Percentiles rank a stretch among this genome's conserved stretches.
Evolutionary conservation across 1,284 basidiomycete genomes (phyloP).

Genomic region (Hymenochaete sp.): DNA sequence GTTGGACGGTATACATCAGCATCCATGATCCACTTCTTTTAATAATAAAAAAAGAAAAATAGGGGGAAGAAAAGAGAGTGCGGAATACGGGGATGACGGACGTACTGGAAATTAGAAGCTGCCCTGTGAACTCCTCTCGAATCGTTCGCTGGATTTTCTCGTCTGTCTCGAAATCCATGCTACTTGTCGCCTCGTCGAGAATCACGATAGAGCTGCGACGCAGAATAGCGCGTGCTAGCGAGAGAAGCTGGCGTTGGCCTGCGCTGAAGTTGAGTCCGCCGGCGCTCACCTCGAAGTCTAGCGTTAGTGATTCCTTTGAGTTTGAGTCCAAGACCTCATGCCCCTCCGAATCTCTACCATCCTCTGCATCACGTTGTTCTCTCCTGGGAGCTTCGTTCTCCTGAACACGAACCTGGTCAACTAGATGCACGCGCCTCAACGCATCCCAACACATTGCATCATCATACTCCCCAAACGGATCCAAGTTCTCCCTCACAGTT

Average conservation of each 20-base stretch:
- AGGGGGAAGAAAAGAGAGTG: not conserved
- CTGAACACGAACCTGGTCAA: conserved; percentile 28
- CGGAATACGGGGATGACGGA: conserved; percentile 14
- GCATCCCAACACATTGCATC: conserved; percentile 72
- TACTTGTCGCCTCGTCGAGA: conserved; percentile 76
- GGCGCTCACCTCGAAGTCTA: conserved; percentile 68
- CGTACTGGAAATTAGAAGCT: conserved; percentile 49
- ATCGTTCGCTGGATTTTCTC: conserved; percentile 76
- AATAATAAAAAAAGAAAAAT: not conserved
- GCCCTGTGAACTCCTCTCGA: conserved; percentile 65
- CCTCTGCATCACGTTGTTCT: conserved; percentile 27
- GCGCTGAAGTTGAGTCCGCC: conserved; percentile 81
- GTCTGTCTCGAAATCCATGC: conserved; percentile 70
- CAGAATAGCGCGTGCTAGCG: conserved; percentile 72
- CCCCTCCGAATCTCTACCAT: conserved; percentile 25
- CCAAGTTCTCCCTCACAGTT: conserved; percentile 78
- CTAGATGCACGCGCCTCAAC: conserved; percentile 54
- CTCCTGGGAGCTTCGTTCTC: conserved; percentile 29
- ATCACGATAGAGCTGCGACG: conserved; percentile 71
- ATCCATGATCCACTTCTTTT: not conserved
- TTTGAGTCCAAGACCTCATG: conserved; percentile 6
- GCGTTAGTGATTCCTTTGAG: conserved; percentile 35
- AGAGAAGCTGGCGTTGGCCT: conserved; percentile 77
- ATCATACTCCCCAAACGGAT: conserved; percentile 77
- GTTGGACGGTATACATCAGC: too few relatives aligned